Evolutionary conservation across 192 early-diverging fungal genomes (phyloP), one percentile per base, ranked within the genome.

Genomic region (Gonapodya sp.): DNA sequence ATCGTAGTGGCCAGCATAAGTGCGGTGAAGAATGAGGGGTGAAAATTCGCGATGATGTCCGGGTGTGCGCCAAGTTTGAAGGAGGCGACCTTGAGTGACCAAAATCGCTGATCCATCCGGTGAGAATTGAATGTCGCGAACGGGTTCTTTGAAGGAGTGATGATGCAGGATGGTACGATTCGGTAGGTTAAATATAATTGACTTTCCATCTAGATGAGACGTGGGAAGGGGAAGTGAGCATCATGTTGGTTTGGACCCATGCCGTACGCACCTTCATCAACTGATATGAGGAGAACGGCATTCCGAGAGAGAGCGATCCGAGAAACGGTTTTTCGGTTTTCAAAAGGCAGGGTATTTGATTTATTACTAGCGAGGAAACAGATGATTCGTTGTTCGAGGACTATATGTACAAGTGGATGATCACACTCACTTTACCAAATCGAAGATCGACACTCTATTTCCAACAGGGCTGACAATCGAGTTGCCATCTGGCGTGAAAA

Each of bases 401-500:
- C n/a, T 32, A 32, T 79, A 1, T 31, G 34, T 31, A 79, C 35
- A 0, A 1, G 0, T 1, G 1, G 1, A 79, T 79, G 33, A 1
- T 2, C 30, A 32, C 24, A 85, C 90, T 80, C 88, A 96, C 95
- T 93, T 94, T 81, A 95, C 93, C 73, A 99, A 93, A 86, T 99
- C 97, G 85, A 98, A 99, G 31, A 97, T 90, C 0, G 96, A 94
- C 0, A 98, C 92, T 73, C 95, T 88, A 89, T 99, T 99, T 73
- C 98, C 98, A 2, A 99, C 98, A 0, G 97, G 95, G 85, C 94
- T 96, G 35, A 97, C 81, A 72, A 99, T 84, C 18, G 92, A 93
- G 86, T 98, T 96, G 31, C 96, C 96, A 83, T 97, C 96, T 32
- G 96, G 94, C 35, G 96, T 95, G 84, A 96, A 99, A 33, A 96